Conservation (phyloP, 495 filamentous ascomycete species). For the Talaromyces adpressus region DNA sequence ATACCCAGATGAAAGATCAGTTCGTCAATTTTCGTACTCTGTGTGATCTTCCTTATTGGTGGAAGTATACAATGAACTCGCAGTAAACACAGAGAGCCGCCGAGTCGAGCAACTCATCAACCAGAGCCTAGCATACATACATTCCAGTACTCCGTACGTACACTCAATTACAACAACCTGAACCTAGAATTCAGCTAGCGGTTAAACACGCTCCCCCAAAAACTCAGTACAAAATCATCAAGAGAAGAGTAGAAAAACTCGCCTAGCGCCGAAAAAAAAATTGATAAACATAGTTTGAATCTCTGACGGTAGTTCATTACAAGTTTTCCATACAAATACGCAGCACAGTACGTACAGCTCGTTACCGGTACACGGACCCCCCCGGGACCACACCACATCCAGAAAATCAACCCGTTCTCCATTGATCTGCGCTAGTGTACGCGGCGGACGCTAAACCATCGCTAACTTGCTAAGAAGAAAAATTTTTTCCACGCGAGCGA, state of each 20-base stretch:
- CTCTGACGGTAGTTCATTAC: neutral
- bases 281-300: neutral
- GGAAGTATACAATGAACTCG: neutral
- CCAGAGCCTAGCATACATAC: neutral
- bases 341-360: neutral
- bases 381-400: neutral
- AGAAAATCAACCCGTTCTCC: neutral
- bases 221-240: neutral
- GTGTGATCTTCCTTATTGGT: neutral
- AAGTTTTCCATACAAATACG: neutral
- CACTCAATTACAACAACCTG: no score
- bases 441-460: neutral
- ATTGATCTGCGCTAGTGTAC: constrained; percentile 1
- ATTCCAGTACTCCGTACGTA: neutral
- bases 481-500: neutral
- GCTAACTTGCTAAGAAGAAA: neutral
- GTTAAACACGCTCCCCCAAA: neutral
- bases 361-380: neutral
- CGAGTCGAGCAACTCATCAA: neutral
- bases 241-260: neutral
- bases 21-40: neutral
- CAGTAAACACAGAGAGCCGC: neutral
- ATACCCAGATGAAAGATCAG: neutral
- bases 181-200: neutral
- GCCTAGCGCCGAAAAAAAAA: neutral